Percentiles rank a stretch among this genome's conserved stretches.
phyloP scores from a whole-genome alignment of 495 filamentous ascomycete species.

The Hypoxylon trugodes region DNA sequence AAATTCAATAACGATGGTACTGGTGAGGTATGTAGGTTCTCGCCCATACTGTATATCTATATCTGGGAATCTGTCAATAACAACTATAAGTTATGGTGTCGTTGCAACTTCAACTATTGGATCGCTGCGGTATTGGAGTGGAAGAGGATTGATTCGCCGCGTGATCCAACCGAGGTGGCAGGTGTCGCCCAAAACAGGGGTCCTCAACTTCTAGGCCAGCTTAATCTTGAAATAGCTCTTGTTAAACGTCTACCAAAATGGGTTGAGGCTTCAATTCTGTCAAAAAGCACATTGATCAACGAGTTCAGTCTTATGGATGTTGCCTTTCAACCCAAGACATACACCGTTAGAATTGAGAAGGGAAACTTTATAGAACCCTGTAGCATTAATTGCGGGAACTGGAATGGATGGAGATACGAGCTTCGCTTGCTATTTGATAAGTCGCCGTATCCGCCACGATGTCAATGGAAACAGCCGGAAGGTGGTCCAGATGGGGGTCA shows the following conservation, averaged over 20 bases:
- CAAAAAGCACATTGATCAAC: constrained; percentile 27
- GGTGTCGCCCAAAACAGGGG: constrained; percentile 9
- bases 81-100: constrained; percentile 37
- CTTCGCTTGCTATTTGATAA: constrained; percentile 44
- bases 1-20: constrained; percentile 44
- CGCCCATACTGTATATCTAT: not conserved
- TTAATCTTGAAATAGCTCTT: constrained; percentile 44
- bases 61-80: constrained; percentile 15
- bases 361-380: constrained; percentile 41
- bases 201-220: constrained; percentile 36
- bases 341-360: constrained; percentile 41
- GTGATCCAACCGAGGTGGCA: constrained; percentile 15
- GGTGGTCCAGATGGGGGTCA: constrained; percentile 31
- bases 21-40: constrained; percentile 36
- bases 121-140: constrained; percentile 40
- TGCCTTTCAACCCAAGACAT: constrained; percentile 41
- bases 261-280: constrained; percentile 6
- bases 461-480: constrained; percentile 39
- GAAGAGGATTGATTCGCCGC: constrained; percentile 32
- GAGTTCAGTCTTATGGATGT: constrained; percentile 36
- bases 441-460: constrained; percentile 43
- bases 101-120: constrained; percentile 33
- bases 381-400: not conserved
- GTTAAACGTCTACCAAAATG: constrained; percentile 27
- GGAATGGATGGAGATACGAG: constrained; percentile 24